These are phyloP conservation scores for Eleusine coracana DNA, from an alignment of 176 grass and related monocot genomes.

Conservation along the genomic window DNA sequence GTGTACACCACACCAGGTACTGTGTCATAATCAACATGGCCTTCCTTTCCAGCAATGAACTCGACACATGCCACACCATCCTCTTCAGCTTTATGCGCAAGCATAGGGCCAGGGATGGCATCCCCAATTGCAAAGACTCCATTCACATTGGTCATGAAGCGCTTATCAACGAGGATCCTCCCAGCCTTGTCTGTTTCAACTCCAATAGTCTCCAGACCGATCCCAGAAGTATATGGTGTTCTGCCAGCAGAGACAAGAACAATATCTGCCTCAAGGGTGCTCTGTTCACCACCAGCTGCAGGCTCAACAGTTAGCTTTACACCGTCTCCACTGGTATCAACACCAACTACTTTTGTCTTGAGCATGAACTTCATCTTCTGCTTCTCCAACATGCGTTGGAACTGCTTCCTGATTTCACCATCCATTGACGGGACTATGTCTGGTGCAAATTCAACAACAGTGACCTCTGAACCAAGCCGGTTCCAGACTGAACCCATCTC, in stretches of 20 bases:
- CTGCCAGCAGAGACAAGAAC: slow-evolving; percentile 94
- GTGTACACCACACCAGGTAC: slow-evolving; percentile 97
- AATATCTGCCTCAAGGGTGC: slow-evolving; percentile 81
- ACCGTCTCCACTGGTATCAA: slow-evolving; percentile 81
- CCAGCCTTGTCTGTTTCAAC: slow-evolving; percentile 85
- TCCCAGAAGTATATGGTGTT: slow-evolving; percentile 69
- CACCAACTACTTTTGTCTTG: slow-evolving; percentile 89
- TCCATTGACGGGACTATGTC: slow-evolving; percentile 98
- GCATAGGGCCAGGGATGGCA: slow-evolving; percentile 97
- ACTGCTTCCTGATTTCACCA: slow-evolving; percentile 91
- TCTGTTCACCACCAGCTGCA: slow-evolving; percentile 87
- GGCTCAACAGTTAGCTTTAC: slow-evolving; percentile 87
- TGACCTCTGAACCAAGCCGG: slow-evolving; percentile 90
- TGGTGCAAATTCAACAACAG: slow-evolving; percentile 91
- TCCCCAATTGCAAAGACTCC: slow-evolving; percentile 96
- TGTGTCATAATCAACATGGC: slow-evolving; percentile 89
- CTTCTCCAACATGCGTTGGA: slow-evolving; percentile 97
- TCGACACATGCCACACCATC: slow-evolving; percentile 94
- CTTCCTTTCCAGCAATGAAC: slow-evolving; percentile 94
- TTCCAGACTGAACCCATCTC: slow-evolving; percentile 99
- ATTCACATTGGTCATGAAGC: slow-evolving; percentile 86
- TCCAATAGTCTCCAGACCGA: slow-evolving; percentile 79
- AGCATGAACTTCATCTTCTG: slow-evolving; percentile 99
- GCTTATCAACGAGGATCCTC: slow-evolving; percentile 82
- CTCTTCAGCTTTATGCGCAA: slow-evolving; percentile 99